phyloP scores from a whole-genome alignment of 2,329 filamentous ascomycete species.

The Fusarium sp. region DNA sequence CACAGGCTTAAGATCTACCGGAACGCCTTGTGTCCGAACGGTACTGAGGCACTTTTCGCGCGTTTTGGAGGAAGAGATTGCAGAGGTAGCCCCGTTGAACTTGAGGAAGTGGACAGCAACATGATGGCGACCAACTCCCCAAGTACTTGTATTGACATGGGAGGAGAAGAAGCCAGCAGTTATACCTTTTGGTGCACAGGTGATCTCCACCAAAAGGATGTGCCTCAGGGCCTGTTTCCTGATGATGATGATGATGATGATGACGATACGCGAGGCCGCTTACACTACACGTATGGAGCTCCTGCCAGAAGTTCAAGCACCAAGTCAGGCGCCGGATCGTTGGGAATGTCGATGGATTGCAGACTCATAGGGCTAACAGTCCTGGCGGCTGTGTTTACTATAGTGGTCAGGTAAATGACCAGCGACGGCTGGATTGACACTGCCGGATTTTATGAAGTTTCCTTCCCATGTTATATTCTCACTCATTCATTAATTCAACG shows the following conservation, averaged over 20 bases:
- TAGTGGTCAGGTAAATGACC: background rate
- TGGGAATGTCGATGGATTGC: background rate
- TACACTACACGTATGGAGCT: slow-evolving; percentile 2
- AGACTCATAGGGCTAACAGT: background rate
- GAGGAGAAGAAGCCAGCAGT: slow-evolving; percentile 9
- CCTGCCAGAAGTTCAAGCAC: background rate
- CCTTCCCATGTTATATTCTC: background rate
- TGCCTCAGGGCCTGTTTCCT: background rate
- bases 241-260: slow-evolving; percentile 3
- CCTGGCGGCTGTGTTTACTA: background rate
- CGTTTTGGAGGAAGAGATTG: slow-evolving; percentile 2
- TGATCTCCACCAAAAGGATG: background rate
- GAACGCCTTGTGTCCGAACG: slow-evolving; percentile 17
- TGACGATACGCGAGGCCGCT: background rate
- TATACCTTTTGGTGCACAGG: slow-evolving; percentile 23
- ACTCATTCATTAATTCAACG: background rate
- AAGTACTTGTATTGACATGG: slow-evolving; percentile 14
- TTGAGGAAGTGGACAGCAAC: slow-evolving; percentile 4
- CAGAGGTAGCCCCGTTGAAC: background rate
- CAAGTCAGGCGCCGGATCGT: background rate
- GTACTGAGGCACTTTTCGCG: slow-evolving; percentile 17
- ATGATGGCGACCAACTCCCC: slow-evolving; percentile 3
- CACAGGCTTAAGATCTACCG: slow-evolving; percentile 21
- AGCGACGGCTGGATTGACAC: background rate
- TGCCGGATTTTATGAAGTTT: background rate